These are phyloP conservation scores for Nadsonia starkeyi-henricii DNA, from an alignment of 1,139 yeast species.

Conservation along the genomic window DNA sequence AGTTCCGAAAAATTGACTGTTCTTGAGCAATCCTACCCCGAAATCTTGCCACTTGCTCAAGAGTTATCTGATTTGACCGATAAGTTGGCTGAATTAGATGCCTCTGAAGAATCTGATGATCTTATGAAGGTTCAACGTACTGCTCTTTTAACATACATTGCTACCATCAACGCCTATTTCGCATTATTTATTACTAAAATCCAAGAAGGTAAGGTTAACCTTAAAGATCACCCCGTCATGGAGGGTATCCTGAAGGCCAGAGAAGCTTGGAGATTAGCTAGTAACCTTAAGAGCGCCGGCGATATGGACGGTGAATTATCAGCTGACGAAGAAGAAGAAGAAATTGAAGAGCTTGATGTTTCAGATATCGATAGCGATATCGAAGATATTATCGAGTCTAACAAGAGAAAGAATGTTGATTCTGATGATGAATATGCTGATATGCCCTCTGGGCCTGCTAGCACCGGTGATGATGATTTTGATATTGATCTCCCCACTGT, in stretches of 20 bases:
- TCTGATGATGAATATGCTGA: conserved; percentile 11
- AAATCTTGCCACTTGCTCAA: conserved; percentile 59
- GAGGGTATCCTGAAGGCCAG: conserved; percentile 65
- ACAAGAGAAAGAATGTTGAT: conserved; percentile 1
- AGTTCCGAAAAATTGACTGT: conserved; percentile 10
- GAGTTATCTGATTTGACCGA: conserved; percentile 43
- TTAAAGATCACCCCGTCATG: conserved; percentile 86
- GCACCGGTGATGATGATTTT: conserved; percentile 25
- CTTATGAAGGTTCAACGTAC: conserved; percentile 37
- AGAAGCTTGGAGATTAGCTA: conserved; percentile 62
- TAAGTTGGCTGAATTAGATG: conserved; percentile 27
- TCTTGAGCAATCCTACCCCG: conserved; percentile 43
- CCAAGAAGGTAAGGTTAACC: conserved; percentile 39
- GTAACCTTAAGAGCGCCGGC: conserved; percentile 11
- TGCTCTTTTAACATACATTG: conserved; percentile 67
- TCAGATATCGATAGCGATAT: conserved; percentile 1
- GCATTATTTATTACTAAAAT: conserved; percentile 51
- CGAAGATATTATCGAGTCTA: neutral
- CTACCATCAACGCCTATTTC: conserved; percentile 60
- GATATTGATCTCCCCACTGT: conserved; percentile 38
- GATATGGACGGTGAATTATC: conserved; percentile 9
- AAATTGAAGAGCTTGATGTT: conserved; percentile 12
- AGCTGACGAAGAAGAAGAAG: conserved; percentile 14
- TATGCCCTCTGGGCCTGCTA: neutral
- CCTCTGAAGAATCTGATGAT: conserved; percentile 8